phyloP scores from a whole-genome alignment of 2,329 filamentous ascomycete genomes.

The Venturia asperata region DNA sequence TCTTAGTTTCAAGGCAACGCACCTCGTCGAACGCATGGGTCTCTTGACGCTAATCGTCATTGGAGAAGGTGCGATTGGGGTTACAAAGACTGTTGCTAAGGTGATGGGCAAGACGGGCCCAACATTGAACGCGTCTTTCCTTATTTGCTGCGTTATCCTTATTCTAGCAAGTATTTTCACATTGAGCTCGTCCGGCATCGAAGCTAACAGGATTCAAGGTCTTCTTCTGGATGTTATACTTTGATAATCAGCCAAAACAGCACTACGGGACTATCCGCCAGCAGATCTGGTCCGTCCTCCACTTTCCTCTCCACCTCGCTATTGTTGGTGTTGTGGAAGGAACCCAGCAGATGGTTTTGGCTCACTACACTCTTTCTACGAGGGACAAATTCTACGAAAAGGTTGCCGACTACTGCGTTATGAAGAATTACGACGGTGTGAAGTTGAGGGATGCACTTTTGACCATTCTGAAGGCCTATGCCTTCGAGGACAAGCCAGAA shows the following conservation, averaged over 20 bases:
- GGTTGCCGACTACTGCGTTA: background rate
- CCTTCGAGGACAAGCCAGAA: background rate
- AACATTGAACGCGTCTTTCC: background rate
- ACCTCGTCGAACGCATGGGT: conserved; percentile 57
- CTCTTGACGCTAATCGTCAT: conserved; percentile 60
- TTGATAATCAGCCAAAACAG: conserved; percentile 28
- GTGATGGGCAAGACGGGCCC: conserved; percentile 2
- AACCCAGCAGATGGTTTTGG: conserved; percentile 3
- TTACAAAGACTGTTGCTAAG: conserved; percentile 46
- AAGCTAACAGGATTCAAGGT: conserved; percentile 11
- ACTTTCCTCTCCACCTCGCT: conserved; percentile 30
- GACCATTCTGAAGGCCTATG: background rate
- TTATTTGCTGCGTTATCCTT: conserved; percentile 6
- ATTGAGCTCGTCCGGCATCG: too few species aligned
- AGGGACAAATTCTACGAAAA: background rate
- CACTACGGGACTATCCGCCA: conserved; percentile 31
- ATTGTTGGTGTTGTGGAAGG: conserved; percentile 29
- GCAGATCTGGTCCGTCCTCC: conserved; percentile 29
- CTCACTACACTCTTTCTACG: background rate
- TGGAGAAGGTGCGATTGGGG: conserved; percentile 57
- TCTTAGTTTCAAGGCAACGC: conserved; percentile 55
- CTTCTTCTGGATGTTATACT: conserved; percentile 32
- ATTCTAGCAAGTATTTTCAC: background rate
- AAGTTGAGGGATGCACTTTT: background rate
- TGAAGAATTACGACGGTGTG: background rate